Base-by-base conservation (phyloP, 2,329 filamentous ascomycete species). In the Penicillium verrucosum region DNA sequence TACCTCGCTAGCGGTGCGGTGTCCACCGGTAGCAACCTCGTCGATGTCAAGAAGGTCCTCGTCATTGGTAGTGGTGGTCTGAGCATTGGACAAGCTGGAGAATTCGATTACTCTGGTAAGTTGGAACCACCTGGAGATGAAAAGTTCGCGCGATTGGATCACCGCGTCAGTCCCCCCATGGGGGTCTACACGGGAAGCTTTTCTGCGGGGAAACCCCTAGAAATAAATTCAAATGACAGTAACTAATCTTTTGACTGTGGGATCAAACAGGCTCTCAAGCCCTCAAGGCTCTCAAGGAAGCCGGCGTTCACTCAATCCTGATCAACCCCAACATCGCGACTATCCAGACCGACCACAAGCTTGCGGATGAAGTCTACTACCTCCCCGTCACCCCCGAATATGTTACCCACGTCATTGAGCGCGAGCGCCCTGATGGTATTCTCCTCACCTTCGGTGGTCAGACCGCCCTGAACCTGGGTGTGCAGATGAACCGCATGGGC, bases 281-380 rank as follows among this genome's bases (percentile, higher is more conserved):
- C 53, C 83, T 99, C 61, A 97, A 97, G 80, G 94, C 94, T 38
- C 83, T 99, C 60, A 97, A 96, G 78, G 93, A 97, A 79, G 93
- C 92, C 62, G 91, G 91, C 60, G 90, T 97, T 59, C 79, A 87
- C 65, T 96, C 93, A 10, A 89, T 97, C 54, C 86, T 97, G 63
- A 92, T 97, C 75, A 97, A 97, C 79, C 93, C 93, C 69, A 97
- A 97, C 76, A 97, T 97, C 74, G 93, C 93, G 59, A 97, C 94
- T 57, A 97, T 97, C 71, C 93, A 97, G 80, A 97, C 93, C 68
- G 92, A 95, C 75, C 93, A 97, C 82, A 88, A 89, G 70, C 89
- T 97, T 73, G 92, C 92, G 71, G 93, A 97, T 73, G 92, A 97
- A 80, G 89, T 97, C 70, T 97, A 97, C 83, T 97, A 97, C 78